phyloP scores from a whole-genome alignment of 2,329 filamentous ascomycete genomes.

The Falciphora oryzae region DNA sequence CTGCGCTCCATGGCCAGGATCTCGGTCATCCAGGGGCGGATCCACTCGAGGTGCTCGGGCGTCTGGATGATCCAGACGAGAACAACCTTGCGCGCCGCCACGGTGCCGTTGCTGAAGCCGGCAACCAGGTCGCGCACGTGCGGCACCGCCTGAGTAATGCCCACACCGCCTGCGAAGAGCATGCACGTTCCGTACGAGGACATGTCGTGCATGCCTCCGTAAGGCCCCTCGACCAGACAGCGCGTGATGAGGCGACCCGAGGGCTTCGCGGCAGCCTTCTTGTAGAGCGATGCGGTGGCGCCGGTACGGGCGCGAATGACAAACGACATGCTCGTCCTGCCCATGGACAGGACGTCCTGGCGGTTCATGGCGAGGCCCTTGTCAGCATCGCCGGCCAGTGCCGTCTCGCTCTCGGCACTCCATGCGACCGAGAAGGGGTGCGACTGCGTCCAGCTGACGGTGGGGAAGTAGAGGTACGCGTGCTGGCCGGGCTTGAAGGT shows the following conservation, averaged over 20 bases:
- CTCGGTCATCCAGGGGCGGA: constrained; percentile 76
- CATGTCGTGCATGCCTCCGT: constrained; percentile 65
- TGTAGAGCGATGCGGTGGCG: constrained; percentile 64
- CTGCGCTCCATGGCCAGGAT: constrained; percentile 70
- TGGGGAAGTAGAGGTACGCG: constrained; percentile 72
- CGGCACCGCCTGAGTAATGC: constrained; percentile 73
- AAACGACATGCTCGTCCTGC: constrained; percentile 63
- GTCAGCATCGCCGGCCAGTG: constrained; percentile 21
- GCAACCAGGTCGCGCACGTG: constrained; percentile 67
- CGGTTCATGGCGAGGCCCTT: constrained; percentile 56
- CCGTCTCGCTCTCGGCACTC: constrained; percentile 58
- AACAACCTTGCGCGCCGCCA: constrained; percentile 64
- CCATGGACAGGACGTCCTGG: constrained; percentile 49
- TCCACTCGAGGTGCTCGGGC: constrained; percentile 78
- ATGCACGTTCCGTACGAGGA: constrained; percentile 73
- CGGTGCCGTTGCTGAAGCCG: constrained; percentile 62
- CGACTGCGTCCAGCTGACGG: constrained; percentile 65
- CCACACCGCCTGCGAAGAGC: constrained; percentile 74
- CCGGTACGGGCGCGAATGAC: constrained; percentile 69
- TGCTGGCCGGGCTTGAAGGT: constrained; percentile 69
- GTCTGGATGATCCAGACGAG: constrained; percentile 76
- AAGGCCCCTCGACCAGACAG: constrained; percentile 70
- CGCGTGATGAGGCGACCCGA: constrained; percentile 57
- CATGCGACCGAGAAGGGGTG: constrained; percentile 77
- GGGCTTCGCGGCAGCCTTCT: constrained; percentile 56